Base-by-base conservation (phyloP, 1,284 basidiomycete species). In the Puccinia novopanici region DNA sequence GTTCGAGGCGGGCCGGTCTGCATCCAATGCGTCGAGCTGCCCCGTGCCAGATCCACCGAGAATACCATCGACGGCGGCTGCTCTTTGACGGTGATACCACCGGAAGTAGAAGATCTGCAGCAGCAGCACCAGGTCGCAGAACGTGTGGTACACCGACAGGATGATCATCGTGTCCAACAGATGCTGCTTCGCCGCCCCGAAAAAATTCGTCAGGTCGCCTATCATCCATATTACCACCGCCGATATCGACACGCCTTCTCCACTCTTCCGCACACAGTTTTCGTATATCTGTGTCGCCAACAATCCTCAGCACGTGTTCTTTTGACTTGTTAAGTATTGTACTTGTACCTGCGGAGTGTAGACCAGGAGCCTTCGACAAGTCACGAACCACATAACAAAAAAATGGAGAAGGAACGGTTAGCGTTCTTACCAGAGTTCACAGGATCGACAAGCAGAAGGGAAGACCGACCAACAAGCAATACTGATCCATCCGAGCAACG, bases 101-200 rank as follows among this genome's bases (percentile, higher is more conserved):
- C 70, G 68, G 50, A 73, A 80, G 59, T 73, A 55, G 30, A 63
- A 80, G 42, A 80, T 80, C 30, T 80, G 78, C 30, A 72, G 59
- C 13, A 73, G 70, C 22, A 80, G 8, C 12, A 80, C 45, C 4
- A 65, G 8, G 52, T 80, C 70, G 42, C 78, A 80, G 34, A 73
- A 10, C 3, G 78, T 67, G 45, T 73, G 61, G 50, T 80, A 80
- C 10, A 80, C 17, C 5, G 78, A 67, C 15, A 80, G 30, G 34
- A 68, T 52, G 19, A 80, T 65, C 70, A 80, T 80, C 34, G 78
- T 80, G 10, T 22, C 27, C n/a, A 80, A 30, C 50, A 80, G 50
- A 40, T 80, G 70, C 63, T 80, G 78, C 37, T 73, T 63, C n/a
- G 57, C 57, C 37, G 78, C 27, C 15, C 78, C 78, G 30, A 61